Evolutionary conservation across 257 asterid species (phyloP).

Genomic region (Oldenlandia corymbosa): DNA sequence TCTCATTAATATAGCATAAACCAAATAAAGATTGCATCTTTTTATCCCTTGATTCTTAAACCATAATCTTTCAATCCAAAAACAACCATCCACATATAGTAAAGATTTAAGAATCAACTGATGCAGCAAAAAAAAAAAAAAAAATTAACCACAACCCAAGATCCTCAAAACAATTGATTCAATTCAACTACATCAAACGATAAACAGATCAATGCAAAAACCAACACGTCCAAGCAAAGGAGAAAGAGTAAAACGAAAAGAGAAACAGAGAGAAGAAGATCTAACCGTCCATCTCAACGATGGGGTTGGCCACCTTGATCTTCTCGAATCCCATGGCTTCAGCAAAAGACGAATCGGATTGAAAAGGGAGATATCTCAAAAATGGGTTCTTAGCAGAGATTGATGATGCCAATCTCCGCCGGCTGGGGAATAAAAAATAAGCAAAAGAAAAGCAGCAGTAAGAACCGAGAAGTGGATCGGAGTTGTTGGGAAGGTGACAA

Average conservation of each 20-base stretch:
- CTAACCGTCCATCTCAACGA: constrained; percentile 99
- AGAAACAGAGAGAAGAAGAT: constrained; percentile 15
- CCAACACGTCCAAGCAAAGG: too few species aligned
- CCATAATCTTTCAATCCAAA: not conserved
- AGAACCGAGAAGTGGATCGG: not conserved
- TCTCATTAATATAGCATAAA: not conserved
- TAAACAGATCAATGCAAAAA: not conserved
- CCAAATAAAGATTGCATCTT: constrained; percentile 1
- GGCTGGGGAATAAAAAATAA: not conserved
- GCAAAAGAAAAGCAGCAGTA: not conserved
- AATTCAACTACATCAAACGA: not conserved
- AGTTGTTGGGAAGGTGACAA: not conserved
- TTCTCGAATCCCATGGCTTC: constrained; percentile 54
- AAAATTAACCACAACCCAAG: not conserved
- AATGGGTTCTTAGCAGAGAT: not conserved
- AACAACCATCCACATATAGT: not conserved
- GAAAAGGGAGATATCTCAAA: not conserved
- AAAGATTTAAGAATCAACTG: not conserved
- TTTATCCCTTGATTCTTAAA: not conserved
- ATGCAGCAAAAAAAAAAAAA: not conserved
- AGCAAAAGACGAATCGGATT: not conserved
- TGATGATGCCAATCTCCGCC: not conserved
- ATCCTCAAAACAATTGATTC: constrained; percentile 2
- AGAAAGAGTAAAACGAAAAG: too few species aligned
- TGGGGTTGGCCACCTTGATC: constrained; percentile 95